Conservation (phyloP, 176 grass and related monocot species). For the Calamus simplicifolius region DNA sequence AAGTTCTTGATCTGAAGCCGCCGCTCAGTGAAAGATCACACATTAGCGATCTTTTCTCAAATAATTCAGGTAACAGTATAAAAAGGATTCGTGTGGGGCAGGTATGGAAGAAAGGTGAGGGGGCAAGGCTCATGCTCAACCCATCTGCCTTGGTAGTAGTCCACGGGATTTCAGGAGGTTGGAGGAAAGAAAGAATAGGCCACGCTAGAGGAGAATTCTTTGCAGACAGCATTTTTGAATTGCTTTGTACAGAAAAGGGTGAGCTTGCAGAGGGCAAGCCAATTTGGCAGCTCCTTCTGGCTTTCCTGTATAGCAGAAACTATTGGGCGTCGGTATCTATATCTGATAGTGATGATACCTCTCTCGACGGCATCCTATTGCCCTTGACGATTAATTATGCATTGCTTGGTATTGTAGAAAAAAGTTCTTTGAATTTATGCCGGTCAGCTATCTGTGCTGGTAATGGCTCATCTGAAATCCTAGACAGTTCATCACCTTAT, state of each 20-base stretch:
- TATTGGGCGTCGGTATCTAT: conserved; percentile 56
- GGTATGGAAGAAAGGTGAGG: conserved; percentile 30
- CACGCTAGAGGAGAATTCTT: conserved; percentile 34
- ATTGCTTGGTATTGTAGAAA: conserved; percentile 45
- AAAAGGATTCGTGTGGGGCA: conserved; percentile 50
- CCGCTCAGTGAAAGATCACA: conserved; percentile 1
- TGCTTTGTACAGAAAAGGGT: conserved; percentile 32
- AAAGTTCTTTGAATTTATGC: conserved; percentile 22
- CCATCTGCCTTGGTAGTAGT: conserved; percentile 37
- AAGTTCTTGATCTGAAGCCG: conserved; percentile 30
- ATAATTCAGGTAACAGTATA: conserved; percentile 7
- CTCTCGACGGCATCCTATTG: conserved; percentile 53
- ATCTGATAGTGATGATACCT: conserved; percentile 31
- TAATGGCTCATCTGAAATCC: neutral
- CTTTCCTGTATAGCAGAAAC: conserved; percentile 51
- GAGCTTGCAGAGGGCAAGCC: conserved; percentile 35
- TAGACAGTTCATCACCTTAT: conserved; percentile 11
- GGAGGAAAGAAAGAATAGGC: conserved; percentile 20
- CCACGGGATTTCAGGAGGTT: conserved; percentile 28
- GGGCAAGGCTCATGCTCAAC: conserved; percentile 21
- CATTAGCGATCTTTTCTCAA: neutral
- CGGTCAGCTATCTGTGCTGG: conserved; percentile 5
- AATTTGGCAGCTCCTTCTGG: conserved; percentile 86
- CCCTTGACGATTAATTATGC: conserved; percentile 64
- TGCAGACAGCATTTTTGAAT: conserved; percentile 50